Percentiles rank a stretch among this genome's conserved stretches.
Evolutionary conservation across 352 stramenopile species (phyloP).

Genomic region (Albugo candida): DNA sequence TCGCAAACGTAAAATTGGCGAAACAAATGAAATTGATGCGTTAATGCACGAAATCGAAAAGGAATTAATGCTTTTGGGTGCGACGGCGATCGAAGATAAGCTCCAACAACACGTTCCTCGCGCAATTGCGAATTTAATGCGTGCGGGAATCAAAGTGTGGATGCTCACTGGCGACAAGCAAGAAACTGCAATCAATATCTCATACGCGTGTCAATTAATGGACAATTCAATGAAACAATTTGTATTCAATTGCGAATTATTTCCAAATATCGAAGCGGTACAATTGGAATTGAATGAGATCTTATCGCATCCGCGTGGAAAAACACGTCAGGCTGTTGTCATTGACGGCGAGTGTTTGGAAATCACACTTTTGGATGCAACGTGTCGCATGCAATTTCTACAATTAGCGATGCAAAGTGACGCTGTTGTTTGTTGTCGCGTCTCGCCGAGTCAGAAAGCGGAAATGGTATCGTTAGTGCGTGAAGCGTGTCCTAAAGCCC

Average conservation of each 20-base stretch:
- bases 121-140: constrained; percentile 81
- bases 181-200: constrained; percentile 96
- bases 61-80: constrained; percentile 72
- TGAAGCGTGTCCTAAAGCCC: constrained; percentile 25
- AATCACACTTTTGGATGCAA: neutral
- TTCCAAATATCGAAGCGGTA: constrained; percentile 27
- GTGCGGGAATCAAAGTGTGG: constrained; percentile 95
- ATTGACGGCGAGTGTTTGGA: constrained; percentile 1
- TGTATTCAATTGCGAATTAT: constrained; percentile 40
- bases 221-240: constrained; percentile 49
- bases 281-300: constrained; percentile 11
- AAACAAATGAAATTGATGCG: constrained; percentile 20
- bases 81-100: constrained; percentile 93
- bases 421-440: constrained; percentile 52
- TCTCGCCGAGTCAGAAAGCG: constrained; percentile 69
- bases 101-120: constrained; percentile 87
- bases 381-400: constrained; percentile 8
- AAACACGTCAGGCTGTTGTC: neutral
- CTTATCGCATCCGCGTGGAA: neutral
- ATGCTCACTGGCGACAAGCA: constrained; percentile 95
- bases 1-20: constrained; percentile 11
- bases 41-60: constrained; percentile 54
- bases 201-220: constrained; percentile 63
- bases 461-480: constrained; percentile 54
- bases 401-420: constrained; percentile 11